Evolutionary conservation across 2,329 filamentous ascomycete genomes (phyloP), one percentile per base, ranked within the genome.

Genomic region (Paraphaeosphaeria sporulosa): DNA sequence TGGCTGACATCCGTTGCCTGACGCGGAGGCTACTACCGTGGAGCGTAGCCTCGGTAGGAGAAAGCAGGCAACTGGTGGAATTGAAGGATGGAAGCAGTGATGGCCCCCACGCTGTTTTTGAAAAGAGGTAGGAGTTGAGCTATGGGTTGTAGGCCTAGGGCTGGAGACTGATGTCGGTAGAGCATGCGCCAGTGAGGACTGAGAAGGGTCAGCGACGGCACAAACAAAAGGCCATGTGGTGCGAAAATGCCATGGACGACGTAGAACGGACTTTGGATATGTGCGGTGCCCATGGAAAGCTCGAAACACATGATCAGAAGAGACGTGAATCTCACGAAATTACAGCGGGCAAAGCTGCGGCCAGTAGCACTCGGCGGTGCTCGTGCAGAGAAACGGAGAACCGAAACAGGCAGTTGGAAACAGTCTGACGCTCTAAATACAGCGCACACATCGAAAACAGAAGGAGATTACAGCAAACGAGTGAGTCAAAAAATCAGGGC

Each of bases 1-100:
- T 63, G 57, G 63, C 64, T 59, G 70, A 71, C 75, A 78, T 76
- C 60, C 60, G 69, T 67, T 62, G 62, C 52, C 61, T 54, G 54
- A 58, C 36, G 63, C 46, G 49, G 68, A 69, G 66, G 66, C 67
- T 68, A 52, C 49, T 23, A 52, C 49, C 13, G 64, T 43, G 34
- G 59, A 62, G 57, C 55, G 60, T 64, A 68, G 68, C 64, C 63
- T 66, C 68, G 21, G 36, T 51, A 27, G 59, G 61, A 27, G 53
- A 61, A 30, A 58, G 38, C 36, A 38, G 17, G n/a, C 36, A 8
- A 27, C 36, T 21, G 21, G n/a, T 21, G 17, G 55, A 47, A 54
- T 32, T 51, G 10, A 60, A 53, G 50, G 50, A 25, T 5, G 34
- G 19, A 58, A 44, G 52, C 27, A 47, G 15, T 3, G 25, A 25